Evolutionary conservation across 768 basidiomycete genomes (phyloP).

Genomic region (Pleurotus sapidus): DNA sequence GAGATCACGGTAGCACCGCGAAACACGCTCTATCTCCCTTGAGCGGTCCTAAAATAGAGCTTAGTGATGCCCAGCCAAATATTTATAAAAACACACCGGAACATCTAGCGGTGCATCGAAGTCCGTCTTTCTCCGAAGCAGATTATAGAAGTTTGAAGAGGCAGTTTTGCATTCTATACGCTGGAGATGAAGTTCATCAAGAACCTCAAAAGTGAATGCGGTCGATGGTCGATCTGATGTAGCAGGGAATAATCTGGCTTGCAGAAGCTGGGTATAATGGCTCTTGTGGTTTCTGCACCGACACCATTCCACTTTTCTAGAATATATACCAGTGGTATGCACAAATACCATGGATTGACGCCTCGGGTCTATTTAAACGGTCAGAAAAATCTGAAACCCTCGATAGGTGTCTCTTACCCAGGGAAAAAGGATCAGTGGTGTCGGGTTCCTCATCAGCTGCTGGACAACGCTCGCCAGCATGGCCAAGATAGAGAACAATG

Average conservation of each 20-base stretch:
- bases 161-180: conserved; percentile 17
- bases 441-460: not conserved
- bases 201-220: conserved; percentile 18
- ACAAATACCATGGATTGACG: not conserved
- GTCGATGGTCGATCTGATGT: conserved; percentile 10
- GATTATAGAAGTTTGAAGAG: conserved; percentile 8
- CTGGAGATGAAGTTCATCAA: conserved; percentile 18
- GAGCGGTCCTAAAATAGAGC: not conserved
- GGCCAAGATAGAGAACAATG: conserved; percentile 16
- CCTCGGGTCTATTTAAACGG: too few relatives aligned
- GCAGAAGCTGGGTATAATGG: conserved; percentile 13
- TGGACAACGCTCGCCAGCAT: conserved; percentile 17
- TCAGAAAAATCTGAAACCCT: too few relatives aligned
- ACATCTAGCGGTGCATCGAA: not conserved
- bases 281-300: not conserved
- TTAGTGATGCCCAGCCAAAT: not conserved
- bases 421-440: not conserved
- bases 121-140: conserved; percentile 11
- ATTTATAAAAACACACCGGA: not conserved
- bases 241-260: conserved; percentile 11
- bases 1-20: conserved; percentile 6
- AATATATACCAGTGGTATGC: conserved; percentile 2
- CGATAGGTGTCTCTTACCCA: conserved; percentile 1
- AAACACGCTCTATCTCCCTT: conserved; percentile 3
- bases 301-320: conserved; percentile 8